A percentile compares a stretch with the other conserved stretches of the same genome.
These are phyloP conservation scores for Myriangium duriaei DNA, from an alignment of 2,329 filamentous ascomycete species.

Conservation along the genomic window DNA sequence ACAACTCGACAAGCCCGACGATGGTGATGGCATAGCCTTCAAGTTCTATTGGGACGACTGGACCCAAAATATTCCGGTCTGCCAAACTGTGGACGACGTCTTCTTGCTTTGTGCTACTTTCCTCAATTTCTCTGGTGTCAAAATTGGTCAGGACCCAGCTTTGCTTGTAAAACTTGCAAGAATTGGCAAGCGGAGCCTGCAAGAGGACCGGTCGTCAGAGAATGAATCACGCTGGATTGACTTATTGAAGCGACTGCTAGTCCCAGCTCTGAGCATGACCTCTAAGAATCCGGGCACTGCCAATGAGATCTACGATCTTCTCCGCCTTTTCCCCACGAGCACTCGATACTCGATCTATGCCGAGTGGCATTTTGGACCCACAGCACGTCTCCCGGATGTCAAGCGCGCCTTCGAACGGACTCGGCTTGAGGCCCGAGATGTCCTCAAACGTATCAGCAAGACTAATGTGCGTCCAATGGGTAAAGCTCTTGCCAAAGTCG, in stretches of 20 bases:
- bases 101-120: conserved; percentile 77
- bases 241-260: conserved; percentile 68
- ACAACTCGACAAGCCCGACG: conserved; percentile 64
- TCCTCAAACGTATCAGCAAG: conserved; percentile 79
- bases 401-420: conserved; percentile 66
- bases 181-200: conserved; percentile 67
- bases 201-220: conserved; percentile 52
- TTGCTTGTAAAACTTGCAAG: conserved; percentile 72
- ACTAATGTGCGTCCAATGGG: conserved; percentile 81
- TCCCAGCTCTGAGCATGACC: conserved; percentile 77
- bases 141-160: conserved; percentile 71
- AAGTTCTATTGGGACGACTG: conserved; percentile 97
- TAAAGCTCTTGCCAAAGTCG: conserved; percentile 79
- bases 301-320: conserved; percentile 73
- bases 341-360: conserved; percentile 80
- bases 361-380: conserved; percentile 78
- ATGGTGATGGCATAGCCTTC: conserved; percentile 61
- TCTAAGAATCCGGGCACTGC: conserved; percentile 73
- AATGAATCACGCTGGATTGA: conserved; percentile 76
- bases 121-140: conserved; percentile 73
- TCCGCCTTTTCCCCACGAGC: conserved; percentile 64
- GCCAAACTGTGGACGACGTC: conserved; percentile 80
- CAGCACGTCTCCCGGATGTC: conserved; percentile 65
- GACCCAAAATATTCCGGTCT: conserved; percentile 84
- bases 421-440: conserved; percentile 65